Evolutionary conservation across 2,329 filamentous ascomycete species (phyloP).

Genomic region (Ceratocystis colombiana): DNA sequence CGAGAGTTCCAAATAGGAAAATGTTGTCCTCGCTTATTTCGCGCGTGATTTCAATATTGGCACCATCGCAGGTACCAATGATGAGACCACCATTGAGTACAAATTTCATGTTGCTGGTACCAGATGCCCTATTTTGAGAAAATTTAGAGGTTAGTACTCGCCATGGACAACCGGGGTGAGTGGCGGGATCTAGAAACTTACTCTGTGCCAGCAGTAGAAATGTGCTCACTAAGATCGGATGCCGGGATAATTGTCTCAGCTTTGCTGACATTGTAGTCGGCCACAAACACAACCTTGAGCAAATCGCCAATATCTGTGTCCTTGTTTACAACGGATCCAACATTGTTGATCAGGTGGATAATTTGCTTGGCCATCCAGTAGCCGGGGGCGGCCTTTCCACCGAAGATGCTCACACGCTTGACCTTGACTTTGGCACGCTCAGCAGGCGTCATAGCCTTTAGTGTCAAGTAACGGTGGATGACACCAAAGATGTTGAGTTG

Average conservation of each 20-base stretch:
- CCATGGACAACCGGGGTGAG: slow-evolving; percentile 14
- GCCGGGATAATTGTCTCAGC: slow-evolving; percentile 93
- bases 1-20: slow-evolving; percentile 92
- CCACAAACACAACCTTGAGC: slow-evolving; percentile 92
- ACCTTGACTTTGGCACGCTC: slow-evolving; percentile 82
- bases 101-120: slow-evolving; percentile 99
- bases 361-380: slow-evolving; percentile 99
- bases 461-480: slow-evolving; percentile 81
- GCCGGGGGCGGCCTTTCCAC: slow-evolving; percentile 91
- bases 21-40: slow-evolving; percentile 96
- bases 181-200: slow-evolving; percentile 33
- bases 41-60: slow-evolving; percentile 96
- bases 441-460: slow-evolving; percentile 75
- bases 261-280: slow-evolving; percentile 99
- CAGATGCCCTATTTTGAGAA: slow-evolving; percentile 44
- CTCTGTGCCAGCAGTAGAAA: slow-evolving; percentile 95
- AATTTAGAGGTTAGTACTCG: slow-evolving; percentile 25
- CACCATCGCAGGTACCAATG: slow-evolving; percentile 95
- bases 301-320: slow-evolving; percentile 86
- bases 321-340: slow-evolving; percentile 81
- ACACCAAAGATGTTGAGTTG: slow-evolving; percentile 98
- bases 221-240: slow-evolving; percentile 95
- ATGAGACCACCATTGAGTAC: slow-evolving; percentile 94
- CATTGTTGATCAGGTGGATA: slow-evolving; percentile 91
- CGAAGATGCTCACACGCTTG: slow-evolving; percentile 89